Base-by-base conservation (phyloP, 345 rosid species). In the Mallotus nudiflorus region DNA sequence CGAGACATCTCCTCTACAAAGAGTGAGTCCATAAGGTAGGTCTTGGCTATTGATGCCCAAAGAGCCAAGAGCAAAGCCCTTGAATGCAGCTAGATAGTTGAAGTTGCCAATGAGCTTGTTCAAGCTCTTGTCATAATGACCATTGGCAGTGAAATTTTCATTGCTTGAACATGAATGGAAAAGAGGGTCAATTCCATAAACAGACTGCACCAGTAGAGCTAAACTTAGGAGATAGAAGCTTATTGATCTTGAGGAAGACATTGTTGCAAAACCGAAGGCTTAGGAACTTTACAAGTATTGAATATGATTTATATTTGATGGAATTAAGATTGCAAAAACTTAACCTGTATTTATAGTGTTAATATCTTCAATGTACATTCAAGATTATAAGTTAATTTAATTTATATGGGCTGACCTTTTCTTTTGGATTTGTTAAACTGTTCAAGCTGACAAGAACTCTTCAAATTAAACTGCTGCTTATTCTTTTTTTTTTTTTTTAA, bases 1-100 rank as follows among this genome's bases (percentile, higher is more conserved):
- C 3, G 37, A 35, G 46, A 53, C 33, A 24, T 67, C 71, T 15
- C 71, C 71, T 16, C 71, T 52, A 49, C 71, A 67, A 24, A 67
- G 71, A 24, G 37, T 37, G 6, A 67, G 35, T 15, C 71, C 71
- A 14, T 20, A 39, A 0, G 50, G 59, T 7, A 49, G 51, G 48
- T 67, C n/a, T 20, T 19, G 71, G 16, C 20, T 39, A 19, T 39
- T 66, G 9, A 12, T 50, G 22, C 59, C 69, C 8, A 49, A 10
- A n/a, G 69, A 66, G 37, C 69, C 48, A 5, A 66, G 58, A 8
- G 69, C 29, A 52, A 66, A 66, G 19, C 69, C 69, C 1, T 33
- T 50, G 7, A 58, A 6, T 20, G 68, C 28, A 1, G 69, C 45
- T 29, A 52, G 44, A n/a, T 48, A 19, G 18, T 50, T 13, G 40